A percentile compares a stretch with the other conserved stretches of the same genome.
phyloP scores from a whole-genome alignment of 176 grass and related monocot genomes.

The Cenchrus fungigraminus region DNA sequence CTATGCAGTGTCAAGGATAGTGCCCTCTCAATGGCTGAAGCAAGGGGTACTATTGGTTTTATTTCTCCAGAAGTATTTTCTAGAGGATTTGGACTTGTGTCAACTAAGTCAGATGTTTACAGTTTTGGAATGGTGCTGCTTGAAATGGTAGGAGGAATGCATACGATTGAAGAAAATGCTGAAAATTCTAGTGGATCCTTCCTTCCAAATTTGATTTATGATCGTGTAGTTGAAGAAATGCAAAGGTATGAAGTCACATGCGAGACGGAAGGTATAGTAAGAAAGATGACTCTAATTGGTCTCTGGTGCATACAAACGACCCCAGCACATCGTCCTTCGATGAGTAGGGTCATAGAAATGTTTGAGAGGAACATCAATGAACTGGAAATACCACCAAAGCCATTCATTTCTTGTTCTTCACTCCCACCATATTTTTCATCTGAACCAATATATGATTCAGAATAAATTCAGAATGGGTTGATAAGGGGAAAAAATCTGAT shows the following conservation, averaged over 20 bases:
- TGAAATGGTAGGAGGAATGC: slow-evolving; percentile 54
- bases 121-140: slow-evolving; percentile 70
- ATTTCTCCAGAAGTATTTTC: slow-evolving; percentile 77
- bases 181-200: slow-evolving; percentile 28
- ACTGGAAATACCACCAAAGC: slow-evolving; percentile 53
- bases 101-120: slow-evolving; percentile 67
- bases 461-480: no score
- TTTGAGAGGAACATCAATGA: slow-evolving; percentile 42
- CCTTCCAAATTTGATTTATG: slow-evolving; percentile 64
- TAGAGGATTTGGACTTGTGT: slow-evolving; percentile 51
- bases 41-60: slow-evolving; percentile 71
- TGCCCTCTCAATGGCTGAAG: slow-evolving; percentile 45
- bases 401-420: background rate
- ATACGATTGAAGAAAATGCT: background rate
- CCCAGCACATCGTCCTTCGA: slow-evolving; percentile 47
- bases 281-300: slow-evolving; percentile 43
- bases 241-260: slow-evolving; percentile 6
- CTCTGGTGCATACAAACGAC: slow-evolving; percentile 58
- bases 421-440: background rate
- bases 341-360: slow-evolving; percentile 62
- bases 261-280: slow-evolving; percentile 36
- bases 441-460: no score
- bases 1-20: slow-evolving; percentile 56
- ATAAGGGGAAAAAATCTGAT: no score
- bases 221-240: slow-evolving; percentile 34